A percentile compares a stretch with the other conserved stretches of the same genome.
phyloP scores from a whole-genome alignment of 805 yeast species.

The Pichia kluyveri region DNA sequence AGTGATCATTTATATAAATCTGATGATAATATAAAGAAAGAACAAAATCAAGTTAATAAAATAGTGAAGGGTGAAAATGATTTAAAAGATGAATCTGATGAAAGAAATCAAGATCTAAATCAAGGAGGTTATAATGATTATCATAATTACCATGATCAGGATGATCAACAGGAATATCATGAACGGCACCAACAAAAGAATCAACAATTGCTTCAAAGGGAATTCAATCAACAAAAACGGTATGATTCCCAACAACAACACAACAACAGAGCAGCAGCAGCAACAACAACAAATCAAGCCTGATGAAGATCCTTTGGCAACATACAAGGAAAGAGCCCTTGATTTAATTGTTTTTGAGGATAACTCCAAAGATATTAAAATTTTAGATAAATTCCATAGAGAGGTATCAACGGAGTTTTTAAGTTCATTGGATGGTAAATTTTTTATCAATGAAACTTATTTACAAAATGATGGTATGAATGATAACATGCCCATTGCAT shows the following conservation, averaged over 20 bases:
- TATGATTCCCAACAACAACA: background rate
- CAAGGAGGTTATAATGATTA: too few species aligned
- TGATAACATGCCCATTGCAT: slow-evolving; percentile 11
- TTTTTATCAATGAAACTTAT: slow-evolving; percentile 12
- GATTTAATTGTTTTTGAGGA: background rate
- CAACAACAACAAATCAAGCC: background rate
- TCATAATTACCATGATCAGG: too few species aligned
- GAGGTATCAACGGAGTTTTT: background rate
- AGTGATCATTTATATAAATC: too few species aligned
- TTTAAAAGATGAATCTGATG: too few species aligned
- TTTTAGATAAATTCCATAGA: background rate
- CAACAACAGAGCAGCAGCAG: background rate
- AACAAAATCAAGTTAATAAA: too few species aligned
- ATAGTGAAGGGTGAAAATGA: too few species aligned
- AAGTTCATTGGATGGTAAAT: slow-evolving; percentile 13
- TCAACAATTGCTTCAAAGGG: background rate
- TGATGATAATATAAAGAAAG: too few species aligned
- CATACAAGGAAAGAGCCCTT: background rate
- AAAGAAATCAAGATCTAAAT: too few species aligned
- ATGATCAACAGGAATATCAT: too few species aligned
- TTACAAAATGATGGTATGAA: background rate
- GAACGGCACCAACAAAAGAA: background rate
- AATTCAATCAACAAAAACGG: background rate
- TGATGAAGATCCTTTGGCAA: background rate
- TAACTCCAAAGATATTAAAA: background rate